Evolutionary conservation across 768 basidiomycete species (phyloP).

Genomic region (Kockovaella imperatae): DNA sequence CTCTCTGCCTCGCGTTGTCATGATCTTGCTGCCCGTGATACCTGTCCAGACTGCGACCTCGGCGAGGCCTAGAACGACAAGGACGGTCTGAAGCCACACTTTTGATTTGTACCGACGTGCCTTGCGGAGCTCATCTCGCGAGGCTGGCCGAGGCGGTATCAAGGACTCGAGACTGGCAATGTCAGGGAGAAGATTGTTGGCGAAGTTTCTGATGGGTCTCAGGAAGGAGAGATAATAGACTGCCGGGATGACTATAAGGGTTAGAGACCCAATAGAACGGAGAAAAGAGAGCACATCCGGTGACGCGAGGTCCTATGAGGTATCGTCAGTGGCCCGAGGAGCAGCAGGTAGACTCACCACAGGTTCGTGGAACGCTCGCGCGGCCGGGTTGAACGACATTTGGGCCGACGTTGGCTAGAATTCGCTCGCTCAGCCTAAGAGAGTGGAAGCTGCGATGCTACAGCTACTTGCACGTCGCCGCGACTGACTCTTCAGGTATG

Average conservation of each 20-base stretch:
- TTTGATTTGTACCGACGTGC: constrained; percentile 1
- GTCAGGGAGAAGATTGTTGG: constrained; percentile 22
- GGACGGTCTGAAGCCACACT: constrained; percentile 25
- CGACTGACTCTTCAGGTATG: too few relatives aligned
- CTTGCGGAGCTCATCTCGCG: constrained; percentile 6
- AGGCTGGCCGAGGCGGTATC: constrained; percentile 13
- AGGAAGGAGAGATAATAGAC: constrained; percentile 20
- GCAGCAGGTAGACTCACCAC: too few relatives aligned
- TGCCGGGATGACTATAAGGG: constrained; percentile 21
- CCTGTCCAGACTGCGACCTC: constrained; percentile 27
- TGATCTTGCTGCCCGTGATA: constrained; percentile 15
- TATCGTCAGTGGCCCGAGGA: too few relatives aligned
- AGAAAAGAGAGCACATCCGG: constrained; percentile 18
- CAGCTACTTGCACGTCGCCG: too few relatives aligned
- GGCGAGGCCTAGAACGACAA: constrained; percentile 18
- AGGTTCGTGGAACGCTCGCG: too few relatives aligned
- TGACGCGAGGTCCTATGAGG: constrained; percentile 14
- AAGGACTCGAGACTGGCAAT: constrained; percentile 25
- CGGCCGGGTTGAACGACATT: too few relatives aligned
- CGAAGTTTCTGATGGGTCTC: constrained; percentile 6
- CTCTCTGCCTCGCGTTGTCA: constrained; percentile 6
- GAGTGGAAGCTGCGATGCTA: too few relatives aligned
- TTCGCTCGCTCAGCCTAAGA: too few relatives aligned
- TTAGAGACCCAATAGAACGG: constrained; percentile 27
- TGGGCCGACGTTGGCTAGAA: too few relatives aligned